A percentile compares a stretch with the other conserved stretches of the same genome.
These are phyloP conservation scores for Ceratobasidium sp. DNA, from an alignment of 1,284 basidiomycete species.

Conservation along the genomic window DNA sequence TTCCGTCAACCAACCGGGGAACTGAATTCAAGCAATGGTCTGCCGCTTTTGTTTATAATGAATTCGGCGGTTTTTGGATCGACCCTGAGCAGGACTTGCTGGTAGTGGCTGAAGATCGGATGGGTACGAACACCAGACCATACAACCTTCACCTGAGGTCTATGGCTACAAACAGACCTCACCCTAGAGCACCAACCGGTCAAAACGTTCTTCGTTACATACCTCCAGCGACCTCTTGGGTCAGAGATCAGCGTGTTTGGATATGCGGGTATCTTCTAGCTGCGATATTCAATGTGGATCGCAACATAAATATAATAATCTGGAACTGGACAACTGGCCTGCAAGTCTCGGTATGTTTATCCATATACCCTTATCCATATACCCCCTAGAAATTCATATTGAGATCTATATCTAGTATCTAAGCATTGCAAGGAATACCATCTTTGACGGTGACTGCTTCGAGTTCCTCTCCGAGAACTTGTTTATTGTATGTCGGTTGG, in stretches of 20 bases:
- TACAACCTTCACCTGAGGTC: neutral
- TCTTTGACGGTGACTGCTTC: neutral
- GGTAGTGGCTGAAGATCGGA: neutral
- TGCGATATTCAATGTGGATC: neutral
- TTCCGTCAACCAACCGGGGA: neutral
- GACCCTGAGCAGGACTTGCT: conserved; percentile 16
- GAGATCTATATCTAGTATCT: too few relatives aligned
- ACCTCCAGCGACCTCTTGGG: neutral
- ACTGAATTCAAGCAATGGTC: neutral
- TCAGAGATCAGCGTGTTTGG: neutral
- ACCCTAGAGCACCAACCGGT: neutral
- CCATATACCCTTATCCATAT: too few relatives aligned
- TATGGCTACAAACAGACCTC: neutral
- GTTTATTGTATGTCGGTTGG: neutral
- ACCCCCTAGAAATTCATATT: too few relatives aligned
- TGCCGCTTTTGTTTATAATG: too few relatives aligned
- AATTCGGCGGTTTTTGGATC: neutral
- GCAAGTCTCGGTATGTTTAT: neutral
- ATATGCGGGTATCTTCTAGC: neutral
- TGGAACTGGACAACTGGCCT: neutral
- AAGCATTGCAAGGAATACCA: too few relatives aligned
- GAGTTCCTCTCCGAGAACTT: too few relatives aligned
- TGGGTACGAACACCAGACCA: neutral
- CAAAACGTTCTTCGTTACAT: neutral
- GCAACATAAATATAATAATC: neutral